phyloP scores from a whole-genome alignment of 352 stramenopile genomes.

The Phytophthora nicotianae region DNA sequence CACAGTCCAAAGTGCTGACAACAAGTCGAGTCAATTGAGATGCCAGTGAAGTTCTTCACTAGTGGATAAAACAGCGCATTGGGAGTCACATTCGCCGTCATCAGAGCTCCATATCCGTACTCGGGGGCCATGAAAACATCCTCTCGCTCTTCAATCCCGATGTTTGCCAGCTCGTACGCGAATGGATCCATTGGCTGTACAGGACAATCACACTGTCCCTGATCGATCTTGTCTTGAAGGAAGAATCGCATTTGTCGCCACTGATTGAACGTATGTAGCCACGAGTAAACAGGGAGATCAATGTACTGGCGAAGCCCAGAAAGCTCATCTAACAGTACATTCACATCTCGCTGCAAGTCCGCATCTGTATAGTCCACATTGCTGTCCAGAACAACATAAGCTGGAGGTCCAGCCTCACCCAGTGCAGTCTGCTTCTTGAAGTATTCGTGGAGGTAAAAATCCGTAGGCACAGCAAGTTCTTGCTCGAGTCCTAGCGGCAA shows the following conservation, averaged over 20 bases:
- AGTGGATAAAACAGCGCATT: slow-evolving; percentile 79
- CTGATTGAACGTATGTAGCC: slow-evolving; percentile 89
- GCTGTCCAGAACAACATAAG: slow-evolving; percentile 81
- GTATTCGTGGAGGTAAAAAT: slow-evolving; percentile 91
- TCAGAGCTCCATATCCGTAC: slow-evolving; percentile 18
- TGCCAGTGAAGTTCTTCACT: slow-evolving; percentile 85
- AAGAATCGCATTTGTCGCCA: slow-evolving; percentile 88
- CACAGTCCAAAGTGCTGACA: slow-evolving; percentile 90
- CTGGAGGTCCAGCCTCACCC: slow-evolving; percentile 84
- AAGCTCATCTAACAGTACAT: slow-evolving; percentile 73
- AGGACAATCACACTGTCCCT: slow-evolving; percentile 69
- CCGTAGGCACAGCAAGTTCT: slow-evolving; percentile 83
- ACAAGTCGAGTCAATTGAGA: slow-evolving; percentile 89
- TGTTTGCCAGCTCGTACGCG: slow-evolving; percentile 63
- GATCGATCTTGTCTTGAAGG: slow-evolving; percentile 71
- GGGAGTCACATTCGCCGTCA: slow-evolving; percentile 51
- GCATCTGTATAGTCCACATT: slow-evolving; percentile 76
- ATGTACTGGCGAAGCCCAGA: slow-evolving; percentile 80
- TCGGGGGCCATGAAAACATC: slow-evolving; percentile 6
- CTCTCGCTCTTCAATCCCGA: slow-evolving; percentile 16
- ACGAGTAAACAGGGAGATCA: slow-evolving; percentile 85
- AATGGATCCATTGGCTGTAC: slow-evolving; percentile 81
- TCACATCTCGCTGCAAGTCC: slow-evolving; percentile 54
- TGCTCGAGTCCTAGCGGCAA: slow-evolving; percentile 88
- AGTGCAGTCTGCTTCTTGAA: slow-evolving; percentile 86